These are phyloP conservation scores for Phytopythium oedochilum DNA, from an alignment of 352 stramenopile species.

Conservation along the genomic window DNA sequence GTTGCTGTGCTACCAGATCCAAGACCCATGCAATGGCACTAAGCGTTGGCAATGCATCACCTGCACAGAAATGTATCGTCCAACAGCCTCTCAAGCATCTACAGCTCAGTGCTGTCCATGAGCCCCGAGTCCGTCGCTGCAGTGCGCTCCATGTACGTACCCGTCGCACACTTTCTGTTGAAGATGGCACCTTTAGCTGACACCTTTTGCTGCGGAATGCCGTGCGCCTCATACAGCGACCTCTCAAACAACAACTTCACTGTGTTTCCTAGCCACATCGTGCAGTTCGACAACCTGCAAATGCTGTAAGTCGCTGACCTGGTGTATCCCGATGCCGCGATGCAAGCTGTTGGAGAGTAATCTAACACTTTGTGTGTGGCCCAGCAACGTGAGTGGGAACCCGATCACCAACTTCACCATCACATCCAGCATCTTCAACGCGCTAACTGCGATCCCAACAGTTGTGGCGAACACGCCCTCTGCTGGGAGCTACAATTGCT, in stretches of 20 bases:
- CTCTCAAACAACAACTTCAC: conserved; percentile 39
- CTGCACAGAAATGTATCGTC: conserved; percentile 18
- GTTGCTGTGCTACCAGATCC: too few relatives aligned
- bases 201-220: too few relatives aligned
- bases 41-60: too few relatives aligned
- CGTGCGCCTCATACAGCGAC: conserved; percentile 18
- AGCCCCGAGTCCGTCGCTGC: conserved; percentile 2
- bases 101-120: conserved; percentile 13
- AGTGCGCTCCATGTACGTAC: conserved; percentile 4
- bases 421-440: conserved; percentile 21
- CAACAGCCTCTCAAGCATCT: conserved; percentile 33
- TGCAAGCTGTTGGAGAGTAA: too few relatives aligned
- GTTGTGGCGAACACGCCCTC: background rate
- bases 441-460: conserved; percentile 1
- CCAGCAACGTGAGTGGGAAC: conserved; percentile 42
- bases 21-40: too few relatives aligned
- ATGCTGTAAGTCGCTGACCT: conserved; percentile 22
- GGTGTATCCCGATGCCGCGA: too few relatives aligned
- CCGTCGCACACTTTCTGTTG: too few relatives aligned
- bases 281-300: conserved; percentile 33
- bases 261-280: conserved; percentile 29
- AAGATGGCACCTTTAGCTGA: too few relatives aligned
- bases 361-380: too few relatives aligned
- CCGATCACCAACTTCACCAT: conserved; percentile 37
- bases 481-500: conserved; percentile 15